These are phyloP conservation scores for Chlamydomonas sp. DNA, from an alignment of 139 green algal genomes.

Conservation along the genomic window DNA sequence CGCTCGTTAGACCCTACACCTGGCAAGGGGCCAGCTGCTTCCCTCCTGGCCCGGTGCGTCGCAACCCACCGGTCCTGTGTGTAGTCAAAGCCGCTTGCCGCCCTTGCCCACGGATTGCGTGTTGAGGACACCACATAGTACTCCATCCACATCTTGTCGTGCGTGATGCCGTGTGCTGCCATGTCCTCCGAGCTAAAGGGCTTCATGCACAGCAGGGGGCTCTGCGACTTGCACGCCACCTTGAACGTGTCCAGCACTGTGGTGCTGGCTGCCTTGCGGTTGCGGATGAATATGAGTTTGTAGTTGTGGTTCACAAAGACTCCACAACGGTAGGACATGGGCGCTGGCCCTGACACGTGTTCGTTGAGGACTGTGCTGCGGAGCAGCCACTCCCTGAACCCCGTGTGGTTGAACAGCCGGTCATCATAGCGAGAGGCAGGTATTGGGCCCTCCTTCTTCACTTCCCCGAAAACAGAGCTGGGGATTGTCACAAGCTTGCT, in stretches of 20 bases:
- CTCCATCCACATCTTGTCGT: slow-evolving; percentile 28
- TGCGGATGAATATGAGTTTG: slow-evolving; percentile 41
- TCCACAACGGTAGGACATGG: slow-evolving; percentile 40
- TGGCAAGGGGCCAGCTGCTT: not conserved
- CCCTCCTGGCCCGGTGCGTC: not conserved
- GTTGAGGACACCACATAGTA: slow-evolving; percentile 30
- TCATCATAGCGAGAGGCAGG: slow-evolving; percentile 22
- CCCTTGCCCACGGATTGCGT: slow-evolving; percentile 31
- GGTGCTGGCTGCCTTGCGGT: slow-evolving; percentile 36
- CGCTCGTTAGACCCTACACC: not conserved
- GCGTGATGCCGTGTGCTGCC: not conserved
- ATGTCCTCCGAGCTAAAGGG: slow-evolving; percentile 2
- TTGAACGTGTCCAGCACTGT: slow-evolving; percentile 40
- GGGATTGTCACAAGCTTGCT: slow-evolving; percentile 14
- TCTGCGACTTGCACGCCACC: slow-evolving; percentile 26
- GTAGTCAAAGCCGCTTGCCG: slow-evolving; percentile 36
- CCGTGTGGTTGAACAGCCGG: slow-evolving; percentile 33
- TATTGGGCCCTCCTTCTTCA: slow-evolving; percentile 8
- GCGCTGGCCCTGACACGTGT: not conserved
- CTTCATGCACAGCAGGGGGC: slow-evolving; percentile 18
- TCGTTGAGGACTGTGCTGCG: not conserved
- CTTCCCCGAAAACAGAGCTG: slow-evolving; percentile 1
- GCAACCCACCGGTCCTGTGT: slow-evolving; percentile 23
- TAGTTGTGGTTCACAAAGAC: slow-evolving; percentile 42
- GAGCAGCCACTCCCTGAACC: slow-evolving; percentile 25